Base-by-base conservation (phyloP, 2,329 filamentous ascomycete species). In the Ophiostoma perfectum region DNA sequence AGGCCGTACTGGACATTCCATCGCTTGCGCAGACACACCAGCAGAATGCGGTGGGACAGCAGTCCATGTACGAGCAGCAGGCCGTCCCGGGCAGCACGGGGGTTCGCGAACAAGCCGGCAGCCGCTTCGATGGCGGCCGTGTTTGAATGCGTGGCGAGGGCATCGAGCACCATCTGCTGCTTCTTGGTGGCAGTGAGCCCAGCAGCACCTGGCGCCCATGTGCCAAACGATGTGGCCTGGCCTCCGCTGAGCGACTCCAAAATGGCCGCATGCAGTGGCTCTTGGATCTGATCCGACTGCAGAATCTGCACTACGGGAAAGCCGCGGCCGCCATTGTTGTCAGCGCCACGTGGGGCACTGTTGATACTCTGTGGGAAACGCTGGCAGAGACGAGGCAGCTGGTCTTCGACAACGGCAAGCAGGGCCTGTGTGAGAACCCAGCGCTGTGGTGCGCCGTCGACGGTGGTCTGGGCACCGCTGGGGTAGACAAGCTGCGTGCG, bases 1-100 rank as follows among this genome's bases (percentile, higher is more conserved):
- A 88, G 76, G 0, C 86, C 86, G 64, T 88, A 93, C 60, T 85
- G 80, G 0, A 92, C 88, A 41, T 88, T 87, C 84, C 84, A 91
- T 3, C 86, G 78, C 73, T 90, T 90, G 66, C 84, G 83, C 0
- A 90, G 73, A 2, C 81, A 83, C 41, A 88, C 81, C 0, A 85
- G 73, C 0, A 92, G 75, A 2, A 92, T 85, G 0, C 84, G 78
- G 67, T 87, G 81, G 0, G 84, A 80, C 0, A 92, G 74, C 0
- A 92, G 77, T 0, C 90, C 90, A 0, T 89, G 84, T 0, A 92
- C 74, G 0, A 90, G 80, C 9, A 86, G 81, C 0, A 89, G 70
- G 3, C 66, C 69, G 3, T 66, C 58, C 1, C 66, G 39, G 0
- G 36, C 67, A 0, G 70, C 42, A 2, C 47, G 14, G 0, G 14